These are phyloP conservation scores for Limnanthes douglasii DNA, from an alignment of 345 rosid species.

Conservation along the genomic window DNA sequence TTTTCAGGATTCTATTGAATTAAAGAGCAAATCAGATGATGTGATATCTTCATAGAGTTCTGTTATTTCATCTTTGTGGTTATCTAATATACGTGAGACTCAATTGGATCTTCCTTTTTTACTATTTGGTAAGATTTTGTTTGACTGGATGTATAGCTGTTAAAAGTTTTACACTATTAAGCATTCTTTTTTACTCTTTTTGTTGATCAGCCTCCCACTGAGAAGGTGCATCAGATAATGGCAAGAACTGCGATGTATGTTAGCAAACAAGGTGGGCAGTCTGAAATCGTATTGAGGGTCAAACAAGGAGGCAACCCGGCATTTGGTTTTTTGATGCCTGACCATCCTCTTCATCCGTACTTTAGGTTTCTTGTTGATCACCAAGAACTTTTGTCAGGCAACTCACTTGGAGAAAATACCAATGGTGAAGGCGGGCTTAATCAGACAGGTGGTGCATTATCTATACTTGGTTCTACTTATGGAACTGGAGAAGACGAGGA, in stretches of 20 bases:
- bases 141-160: too few species aligned
- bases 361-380: conserved; percentile 78
- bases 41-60: conserved; percentile 38
- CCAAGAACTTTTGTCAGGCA: conserved; percentile 51
- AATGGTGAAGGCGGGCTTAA: conserved; percentile 16
- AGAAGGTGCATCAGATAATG: conserved; percentile 87
- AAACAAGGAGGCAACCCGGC: conserved; percentile 93
- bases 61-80: conserved; percentile 48
- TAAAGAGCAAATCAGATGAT: conserved; percentile 42
- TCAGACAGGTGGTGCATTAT: conserved; percentile 55
- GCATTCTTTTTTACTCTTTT: conserved; percentile 6
- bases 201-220: conserved; percentile 71
- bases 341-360: conserved; percentile 66
- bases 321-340: conserved; percentile 91
- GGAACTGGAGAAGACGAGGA: conserved; percentile 89
- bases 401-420: conserved; percentile 29
- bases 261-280: conserved; percentile 76
- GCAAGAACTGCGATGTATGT: conserved; percentile 80
- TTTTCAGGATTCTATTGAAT: conserved; percentile 33
- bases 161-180: conserved; percentile 14
- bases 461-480: conserved; percentile 72
- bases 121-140: conserved; percentile 10
- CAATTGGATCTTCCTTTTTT: conserved; percentile 7
- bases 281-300: conserved; percentile 91
- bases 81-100: conserved; percentile 34